A percentile compares a stretch with the other conserved stretches of the same genome.
These are phyloP conservation scores for Vitis rotundifolia DNA, from an alignment of 164 flowering plant genomes.

Conservation along the genomic window DNA sequence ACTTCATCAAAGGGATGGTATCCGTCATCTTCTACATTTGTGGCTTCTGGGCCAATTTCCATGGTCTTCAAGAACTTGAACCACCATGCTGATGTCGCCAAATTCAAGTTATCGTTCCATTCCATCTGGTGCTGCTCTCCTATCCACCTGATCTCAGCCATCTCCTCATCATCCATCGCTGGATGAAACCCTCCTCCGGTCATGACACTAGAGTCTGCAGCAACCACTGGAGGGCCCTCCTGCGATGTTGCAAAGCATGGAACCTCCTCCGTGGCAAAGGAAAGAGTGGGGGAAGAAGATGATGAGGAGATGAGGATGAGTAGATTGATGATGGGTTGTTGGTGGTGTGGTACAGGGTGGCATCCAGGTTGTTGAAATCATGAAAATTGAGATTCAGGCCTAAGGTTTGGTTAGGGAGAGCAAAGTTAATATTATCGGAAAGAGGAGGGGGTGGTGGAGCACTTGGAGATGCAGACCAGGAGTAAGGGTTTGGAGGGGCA, in stretches of 20 bases:
- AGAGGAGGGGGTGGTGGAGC: conserved; percentile 20
- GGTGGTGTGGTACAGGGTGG: conserved; percentile 30
- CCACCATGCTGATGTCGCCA: conserved; percentile 90
- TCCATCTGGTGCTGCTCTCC: conserved; percentile 90
- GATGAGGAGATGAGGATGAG: conserved; percentile 52
- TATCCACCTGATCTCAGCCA: conserved; percentile 78
- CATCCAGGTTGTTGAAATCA: conserved; percentile 62
- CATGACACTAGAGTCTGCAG: conserved; percentile 11
- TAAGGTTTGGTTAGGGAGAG: conserved; percentile 72
- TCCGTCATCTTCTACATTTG: conserved; percentile 34
- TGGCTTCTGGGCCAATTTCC: conserved; percentile 42
- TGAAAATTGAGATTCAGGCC: conserved; percentile 87
- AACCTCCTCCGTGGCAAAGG: conserved; percentile 27
- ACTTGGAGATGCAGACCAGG: conserved; percentile 37
- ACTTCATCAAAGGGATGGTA: conserved; percentile 51
- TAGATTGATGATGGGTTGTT: conserved; percentile 35
- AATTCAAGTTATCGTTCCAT: conserved; percentile 76
- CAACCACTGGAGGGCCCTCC: conserved; percentile 21
- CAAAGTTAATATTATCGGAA: conserved; percentile 47
- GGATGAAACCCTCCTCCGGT: conserved; percentile 45
- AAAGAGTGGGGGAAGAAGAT: conserved; percentile 40
- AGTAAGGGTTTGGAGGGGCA: conserved; percentile 23
- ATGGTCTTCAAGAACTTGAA: conserved; percentile 62
- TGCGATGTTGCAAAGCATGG: conserved; percentile 16
- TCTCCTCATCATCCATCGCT: conserved; percentile 70